phyloP scores from a whole-genome alignment of 768 basidiomycete species.

The Ramaria rubella region DNA sequence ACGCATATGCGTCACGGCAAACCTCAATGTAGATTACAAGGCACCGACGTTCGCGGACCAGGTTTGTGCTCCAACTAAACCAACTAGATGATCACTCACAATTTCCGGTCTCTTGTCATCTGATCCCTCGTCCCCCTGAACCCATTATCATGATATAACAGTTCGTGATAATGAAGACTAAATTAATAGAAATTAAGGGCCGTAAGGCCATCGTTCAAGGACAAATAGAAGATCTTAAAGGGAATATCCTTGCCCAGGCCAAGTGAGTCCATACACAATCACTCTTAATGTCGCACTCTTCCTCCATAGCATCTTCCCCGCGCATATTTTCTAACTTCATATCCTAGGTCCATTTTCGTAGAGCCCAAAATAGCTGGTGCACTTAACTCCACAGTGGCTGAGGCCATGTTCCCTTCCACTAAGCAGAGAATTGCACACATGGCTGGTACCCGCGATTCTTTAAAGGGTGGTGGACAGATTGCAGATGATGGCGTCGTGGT shows the following conservation, averaged over 20 bases:
- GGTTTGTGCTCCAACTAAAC: conserved; percentile 32
- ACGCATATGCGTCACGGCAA: conserved; percentile 90
- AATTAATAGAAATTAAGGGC: conserved; percentile 59
- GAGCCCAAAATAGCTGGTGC: conserved; percentile 85
- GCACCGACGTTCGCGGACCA: conserved; percentile 89
- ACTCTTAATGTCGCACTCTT: too few species aligned
- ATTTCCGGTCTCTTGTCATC: background rate
- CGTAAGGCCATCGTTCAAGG: conserved; percentile 72
- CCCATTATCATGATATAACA: conserved; percentile 25
- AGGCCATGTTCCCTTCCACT: conserved; percentile 13
- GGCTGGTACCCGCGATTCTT: background rate
- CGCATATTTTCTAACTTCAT: background rate
- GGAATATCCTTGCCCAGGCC: conserved; percentile 76
- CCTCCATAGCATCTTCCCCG: background rate
- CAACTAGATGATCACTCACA: background rate
- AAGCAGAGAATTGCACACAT: background rate
- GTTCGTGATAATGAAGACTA: conserved; percentile 79
- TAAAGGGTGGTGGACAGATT: background rate
- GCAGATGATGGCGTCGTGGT: background rate
- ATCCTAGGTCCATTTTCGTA: conserved; percentile 65
- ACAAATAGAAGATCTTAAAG: conserved; percentile 72
- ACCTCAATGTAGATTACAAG: conserved; percentile 70
- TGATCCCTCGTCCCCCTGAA: too few species aligned
- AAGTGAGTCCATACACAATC: conserved; percentile 42
- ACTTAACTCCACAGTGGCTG: conserved; percentile 52